Evolutionary conservation across 2,329 filamentous ascomycete genomes (phyloP).

Genomic region (Cercospora zeina): DNA sequence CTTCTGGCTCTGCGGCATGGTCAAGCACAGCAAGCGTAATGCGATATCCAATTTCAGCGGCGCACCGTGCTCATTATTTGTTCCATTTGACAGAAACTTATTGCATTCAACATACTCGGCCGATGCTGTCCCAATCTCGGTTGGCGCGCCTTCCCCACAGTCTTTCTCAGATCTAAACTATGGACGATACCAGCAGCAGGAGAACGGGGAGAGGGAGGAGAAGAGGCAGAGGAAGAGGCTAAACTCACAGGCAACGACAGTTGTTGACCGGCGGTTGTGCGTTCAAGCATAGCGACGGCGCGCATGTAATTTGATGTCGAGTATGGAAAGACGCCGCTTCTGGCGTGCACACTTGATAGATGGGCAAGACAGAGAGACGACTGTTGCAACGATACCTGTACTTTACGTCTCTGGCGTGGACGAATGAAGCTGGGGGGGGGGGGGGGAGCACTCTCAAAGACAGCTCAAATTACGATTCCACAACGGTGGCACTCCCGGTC

Average conservation of each 20-base stretch:
- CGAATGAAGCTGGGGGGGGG: background rate
- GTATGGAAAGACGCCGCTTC: background rate
- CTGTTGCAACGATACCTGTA: slow-evolving; percentile 6
- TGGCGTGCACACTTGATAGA: background rate
- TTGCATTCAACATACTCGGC: slow-evolving; percentile 2
- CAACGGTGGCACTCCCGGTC: background rate
- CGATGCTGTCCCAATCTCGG: background rate
- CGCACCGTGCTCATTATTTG: background rate
- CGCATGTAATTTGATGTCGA: background rate
- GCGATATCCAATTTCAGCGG: background rate
- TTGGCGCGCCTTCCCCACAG: background rate
- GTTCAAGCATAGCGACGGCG: slow-evolving; percentile 2
- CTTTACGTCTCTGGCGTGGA: background rate
- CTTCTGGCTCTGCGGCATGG: slow-evolving; percentile 85
- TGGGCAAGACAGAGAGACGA: background rate
- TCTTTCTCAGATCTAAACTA: background rate
- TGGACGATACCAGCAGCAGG: background rate
- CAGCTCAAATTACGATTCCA: background rate
- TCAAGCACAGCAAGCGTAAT: slow-evolving; percentile 53
- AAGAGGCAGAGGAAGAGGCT: background rate
- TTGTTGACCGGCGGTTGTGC: background rate
- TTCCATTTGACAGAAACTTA: background rate
- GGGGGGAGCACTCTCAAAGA: background rate
- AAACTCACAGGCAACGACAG: background rate
- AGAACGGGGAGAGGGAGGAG: background rate